A percentile compares a stretch with the other conserved stretches of the same genome.
Evolutionary conservation across 495 filamentous ascomycete genomes (phyloP).

Genomic region (Lasiosphaeria miniovina): DNA sequence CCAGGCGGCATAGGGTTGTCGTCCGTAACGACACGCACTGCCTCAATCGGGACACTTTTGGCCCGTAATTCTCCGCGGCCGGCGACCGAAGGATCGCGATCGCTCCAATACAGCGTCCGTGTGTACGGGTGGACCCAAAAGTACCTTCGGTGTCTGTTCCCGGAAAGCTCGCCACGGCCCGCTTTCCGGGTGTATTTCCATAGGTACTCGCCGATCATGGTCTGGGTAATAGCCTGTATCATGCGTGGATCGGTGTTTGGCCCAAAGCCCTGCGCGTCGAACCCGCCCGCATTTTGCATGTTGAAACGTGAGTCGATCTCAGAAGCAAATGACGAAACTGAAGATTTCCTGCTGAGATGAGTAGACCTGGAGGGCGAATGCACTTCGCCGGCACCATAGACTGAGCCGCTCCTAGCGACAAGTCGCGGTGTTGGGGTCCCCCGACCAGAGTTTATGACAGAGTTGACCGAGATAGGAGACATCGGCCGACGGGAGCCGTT

Average conservation of each 20-base stretch:
- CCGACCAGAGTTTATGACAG: conserved; percentile 23
- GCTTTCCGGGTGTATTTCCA: conserved; percentile 98
- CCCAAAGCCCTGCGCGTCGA: conserved; percentile 58
- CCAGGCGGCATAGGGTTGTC: conserved; percentile 95
- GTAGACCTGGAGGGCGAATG: conserved; percentile 40
- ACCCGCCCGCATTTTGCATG: conserved; percentile 56
- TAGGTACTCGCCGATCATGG: conserved; percentile 97
- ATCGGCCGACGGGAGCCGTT: conserved; percentile 35
- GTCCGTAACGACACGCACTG: conserved; percentile 88
- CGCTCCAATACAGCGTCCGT: conserved; percentile 94
- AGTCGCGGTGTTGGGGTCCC: conserved; percentile 43
- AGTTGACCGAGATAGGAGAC: conserved; percentile 34
- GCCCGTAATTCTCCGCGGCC: conserved; percentile 77
- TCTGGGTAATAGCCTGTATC: conserved; percentile 99
- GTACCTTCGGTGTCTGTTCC: conserved; percentile 85
- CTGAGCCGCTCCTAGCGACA: conserved; percentile 25
- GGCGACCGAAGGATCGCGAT: conserved; percentile 76
- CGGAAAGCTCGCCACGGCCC: conserved; percentile 80
- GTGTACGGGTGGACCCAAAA: conserved; percentile 99
- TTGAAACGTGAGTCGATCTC: conserved; percentile 91
- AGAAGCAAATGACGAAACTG: conserved; percentile 90
- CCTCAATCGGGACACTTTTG: conserved; percentile 93
- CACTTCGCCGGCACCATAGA: conserved; percentile 36
- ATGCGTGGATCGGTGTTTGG: conserved; percentile 85
- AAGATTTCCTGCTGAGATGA: conserved; percentile 63